Evolutionary conservation across 176 grass and related monocot genomes (phyloP), one percentile per base, ranked within the genome.

Genomic region (Cymbopogon citratus): DNA sequence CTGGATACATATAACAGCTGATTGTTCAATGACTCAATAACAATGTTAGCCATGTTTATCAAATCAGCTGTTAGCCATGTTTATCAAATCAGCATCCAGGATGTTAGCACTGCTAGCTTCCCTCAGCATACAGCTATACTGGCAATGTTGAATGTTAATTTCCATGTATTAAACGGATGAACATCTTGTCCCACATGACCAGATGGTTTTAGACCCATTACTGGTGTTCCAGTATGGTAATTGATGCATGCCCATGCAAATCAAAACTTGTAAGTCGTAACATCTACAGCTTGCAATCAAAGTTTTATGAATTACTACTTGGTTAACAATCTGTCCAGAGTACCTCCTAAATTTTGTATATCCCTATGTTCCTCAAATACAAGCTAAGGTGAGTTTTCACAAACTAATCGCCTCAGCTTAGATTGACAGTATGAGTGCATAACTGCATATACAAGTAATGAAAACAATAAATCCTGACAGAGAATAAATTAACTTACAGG

Each of bases 401-500:
- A 75, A 75, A 69, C n/a, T 70, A 71, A 75, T 89, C 23, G 16
- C 45, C 31, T 76, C 28, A 67, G 44, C 27, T 52, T 36, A 80
- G 36, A 67, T 41, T 39, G 52, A 33, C 74, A 73, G 33, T 48
- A 73, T 69, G 23, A 6, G 61, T n/a, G 76, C 18, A 52, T 68
- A 40, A 11, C 61, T 14, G 61, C 26, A 54, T 15, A 54, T 61
- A 66, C 19, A 76, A 62, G 72, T 59, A 84, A 59, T 66, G 64
- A 60, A 8, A 66, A 19, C 12, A 62, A 68, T 14, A 67, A 48
- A 52, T 24, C 63, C 14, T 52, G 26, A 75, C 7, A 61, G 66
- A 54, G 70, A 57, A 70, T 5, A 65, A 75, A 88, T 66, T 68
- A 81, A 89, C 92, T 93, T 91, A 99, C 96, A 99, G 76, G 43